Evolutionary conservation across 805 yeast genomes (phyloP).

Genomic region (Candida hungchunana): DNA sequence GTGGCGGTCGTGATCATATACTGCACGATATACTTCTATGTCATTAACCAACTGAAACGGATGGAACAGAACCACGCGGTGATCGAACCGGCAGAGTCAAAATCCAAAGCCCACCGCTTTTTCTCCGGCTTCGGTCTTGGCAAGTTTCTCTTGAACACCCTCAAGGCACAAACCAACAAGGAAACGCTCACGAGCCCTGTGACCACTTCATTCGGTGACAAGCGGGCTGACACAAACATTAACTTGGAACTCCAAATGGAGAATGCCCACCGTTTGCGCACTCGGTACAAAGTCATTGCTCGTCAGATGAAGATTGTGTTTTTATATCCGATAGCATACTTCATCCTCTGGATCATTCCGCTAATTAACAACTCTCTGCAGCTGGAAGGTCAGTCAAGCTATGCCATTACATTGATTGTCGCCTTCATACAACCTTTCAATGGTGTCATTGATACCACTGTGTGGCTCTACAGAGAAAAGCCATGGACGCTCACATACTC

Average conservation of each 20-base stretch:
- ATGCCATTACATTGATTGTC: constrained; percentile 63
- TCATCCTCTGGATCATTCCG: constrained; percentile 80
- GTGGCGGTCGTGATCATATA: constrained; percentile 61
- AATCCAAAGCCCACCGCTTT: background rate
- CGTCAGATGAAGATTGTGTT: constrained; percentile 77
- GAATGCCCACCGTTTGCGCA: constrained; percentile 42
- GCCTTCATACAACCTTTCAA: constrained; percentile 78
- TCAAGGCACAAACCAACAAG: background rate
- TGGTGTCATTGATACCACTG: constrained; percentile 72
- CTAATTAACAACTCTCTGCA: constrained; percentile 60
- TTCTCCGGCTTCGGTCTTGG: background rate
- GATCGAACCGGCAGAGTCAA: background rate
- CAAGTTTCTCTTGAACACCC: constrained; percentile 2
- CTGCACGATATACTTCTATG: constrained; percentile 67
- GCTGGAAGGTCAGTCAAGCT: constrained; percentile 43
- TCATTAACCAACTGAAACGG: constrained; percentile 43
- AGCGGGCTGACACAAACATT: constrained; percentile 12
- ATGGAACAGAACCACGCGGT: constrained; percentile 15
- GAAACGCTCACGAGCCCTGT: too few relatives aligned
- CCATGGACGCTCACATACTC: constrained; percentile 60
- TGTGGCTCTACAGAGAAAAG: constrained; percentile 69
- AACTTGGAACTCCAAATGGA: constrained; percentile 23
- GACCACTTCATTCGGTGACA: background rate
- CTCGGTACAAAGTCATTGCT: constrained; percentile 61
- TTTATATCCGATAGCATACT: constrained; percentile 79